Conservation (phyloP, 2,329 filamentous ascomycete genomes). For the Clarireedia homoeocarpa region DNA sequence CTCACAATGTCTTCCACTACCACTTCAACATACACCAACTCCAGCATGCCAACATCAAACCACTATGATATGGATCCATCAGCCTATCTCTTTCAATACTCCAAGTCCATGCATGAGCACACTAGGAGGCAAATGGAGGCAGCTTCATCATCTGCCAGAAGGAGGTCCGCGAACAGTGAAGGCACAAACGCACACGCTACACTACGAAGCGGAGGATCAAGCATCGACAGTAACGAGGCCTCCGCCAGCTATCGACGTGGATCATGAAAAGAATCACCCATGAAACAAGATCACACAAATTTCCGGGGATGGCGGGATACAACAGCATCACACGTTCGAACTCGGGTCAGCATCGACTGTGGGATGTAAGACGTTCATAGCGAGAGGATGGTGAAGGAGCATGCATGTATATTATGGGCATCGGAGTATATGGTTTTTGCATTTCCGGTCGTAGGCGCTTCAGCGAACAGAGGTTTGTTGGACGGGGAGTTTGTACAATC, state of each 20-base stretch:
- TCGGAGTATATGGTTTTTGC: too few species aligned
- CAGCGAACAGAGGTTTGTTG: too few species aligned
- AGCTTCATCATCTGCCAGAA: conserved; percentile 38
- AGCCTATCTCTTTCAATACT: conserved; percentile 36
- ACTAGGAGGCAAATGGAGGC: conserved; percentile 59
- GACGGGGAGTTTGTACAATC: too few species aligned
- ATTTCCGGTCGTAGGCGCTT: too few species aligned
- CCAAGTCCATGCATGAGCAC: conserved; percentile 55
- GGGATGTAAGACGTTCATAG: too few species aligned
- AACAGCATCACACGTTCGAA: too few species aligned
- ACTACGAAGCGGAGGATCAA: conserved; percentile 7
- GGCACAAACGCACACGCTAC: conserved; percentile 12
- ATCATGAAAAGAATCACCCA: neutral
- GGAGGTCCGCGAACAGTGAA: conserved; percentile 9
- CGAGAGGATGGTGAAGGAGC: too few species aligned
- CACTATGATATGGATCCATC: neutral
- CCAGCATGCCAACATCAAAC: neutral
- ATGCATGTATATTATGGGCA: too few species aligned
- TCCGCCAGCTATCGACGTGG: conserved; percentile 29
- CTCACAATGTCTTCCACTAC: conserved; percentile 1
- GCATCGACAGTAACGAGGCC: conserved; percentile 31
- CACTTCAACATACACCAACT: neutral
- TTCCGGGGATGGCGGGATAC: too few species aligned
- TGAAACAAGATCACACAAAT: too few species aligned
- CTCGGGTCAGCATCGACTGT: too few species aligned